phyloP scores from a whole-genome alignment of 352 stramenopile genomes.

The Pythium angustatum region DNA sequence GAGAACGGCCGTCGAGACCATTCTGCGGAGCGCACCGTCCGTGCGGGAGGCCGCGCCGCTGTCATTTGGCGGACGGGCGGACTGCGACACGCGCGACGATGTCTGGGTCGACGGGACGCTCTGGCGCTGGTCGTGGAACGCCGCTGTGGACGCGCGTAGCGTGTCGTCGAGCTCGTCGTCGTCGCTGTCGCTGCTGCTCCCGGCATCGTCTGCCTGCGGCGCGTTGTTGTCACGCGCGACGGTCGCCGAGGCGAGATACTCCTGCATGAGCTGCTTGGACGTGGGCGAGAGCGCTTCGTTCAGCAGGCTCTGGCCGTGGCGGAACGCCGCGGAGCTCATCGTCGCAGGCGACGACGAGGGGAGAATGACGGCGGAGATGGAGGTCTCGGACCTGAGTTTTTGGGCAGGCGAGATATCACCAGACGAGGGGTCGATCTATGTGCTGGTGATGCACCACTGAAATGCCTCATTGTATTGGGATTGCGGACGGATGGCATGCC shows the following conservation, averaged over 20 bases:
- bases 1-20: constrained; percentile 15
- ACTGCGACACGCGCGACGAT: too few species aligned
- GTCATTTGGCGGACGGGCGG: background rate
- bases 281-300: constrained; percentile 62
- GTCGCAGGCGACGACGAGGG: background rate
- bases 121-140: constrained; percentile 5
- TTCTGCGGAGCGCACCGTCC: constrained; percentile 3
- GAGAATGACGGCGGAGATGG: background rate
- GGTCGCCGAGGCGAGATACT: constrained; percentile 41
- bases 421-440: constrained; percentile 12
- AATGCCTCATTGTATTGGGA: background rate
- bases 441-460: background rate
- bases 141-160: constrained; percentile 7
- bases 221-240: constrained; percentile 3
- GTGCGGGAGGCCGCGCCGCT: background rate
- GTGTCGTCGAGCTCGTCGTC: constrained; percentile 9
- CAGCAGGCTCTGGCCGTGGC: constrained; percentile 44
- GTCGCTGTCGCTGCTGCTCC: background rate
- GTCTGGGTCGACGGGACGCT: too few species aligned
- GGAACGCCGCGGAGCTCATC: constrained; percentile 18
- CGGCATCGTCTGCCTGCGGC: background rate
- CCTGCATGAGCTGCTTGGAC: constrained; percentile 45
- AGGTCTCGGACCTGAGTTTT: constrained; percentile 17
- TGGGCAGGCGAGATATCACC: background rate
- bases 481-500: constrained; percentile 13